Base-by-base conservation (phyloP, 2,329 filamentous ascomycete genomes). In the Ascochyta viciae-villosae region DNA sequence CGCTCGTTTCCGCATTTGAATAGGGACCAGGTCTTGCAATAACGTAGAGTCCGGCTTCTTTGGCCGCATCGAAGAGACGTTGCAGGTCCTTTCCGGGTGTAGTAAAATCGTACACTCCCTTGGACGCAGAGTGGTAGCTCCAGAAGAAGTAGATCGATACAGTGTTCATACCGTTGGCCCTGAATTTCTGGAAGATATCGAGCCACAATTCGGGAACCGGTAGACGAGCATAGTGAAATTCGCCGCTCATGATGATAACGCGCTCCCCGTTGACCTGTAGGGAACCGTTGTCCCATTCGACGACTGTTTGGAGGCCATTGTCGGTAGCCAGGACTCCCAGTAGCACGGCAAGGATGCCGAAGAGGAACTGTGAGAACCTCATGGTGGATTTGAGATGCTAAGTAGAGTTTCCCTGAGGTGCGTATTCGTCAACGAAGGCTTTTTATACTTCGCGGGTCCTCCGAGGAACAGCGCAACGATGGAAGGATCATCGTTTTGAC, bases 161-260 rank as follows among this genome's bases (percentile, higher is more conserved):
- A 15, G 82, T 73, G 66, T 84, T 84, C 67, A 83, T 82, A 0
- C 82, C 82, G 61, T 79, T 81, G 8, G 82, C 80, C 58, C 78
- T 78, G 56, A 83, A 76, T 55, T 84, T 84, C 48, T 85, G 81
- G 53, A 85, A 82, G 31, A 85, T 79, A 59, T 84, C 82, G 34
- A 81, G 62, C 71, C 83, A 85, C 24, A 85, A 61, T 47, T 83
- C 82, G 0, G 82, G 82, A 0, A 84, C 81, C 0, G 82, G 83
- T 31, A 85, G 75, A 3, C 82, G 76, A 58, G 80, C 76, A 52
- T 84, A 84, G 58, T 84, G 82, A 38, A 85, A 84, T 58, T 85
- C 82, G 23, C 78, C 81, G 1, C 75, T 76, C 59, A 80, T 81
- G 26, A 83, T 74, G 42, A 81, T 80, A 3, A 82, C 65, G 24